Base-by-base conservation (phyloP, 176 grass and related monocot genomes). In the Pontederia crassipes region DNA sequence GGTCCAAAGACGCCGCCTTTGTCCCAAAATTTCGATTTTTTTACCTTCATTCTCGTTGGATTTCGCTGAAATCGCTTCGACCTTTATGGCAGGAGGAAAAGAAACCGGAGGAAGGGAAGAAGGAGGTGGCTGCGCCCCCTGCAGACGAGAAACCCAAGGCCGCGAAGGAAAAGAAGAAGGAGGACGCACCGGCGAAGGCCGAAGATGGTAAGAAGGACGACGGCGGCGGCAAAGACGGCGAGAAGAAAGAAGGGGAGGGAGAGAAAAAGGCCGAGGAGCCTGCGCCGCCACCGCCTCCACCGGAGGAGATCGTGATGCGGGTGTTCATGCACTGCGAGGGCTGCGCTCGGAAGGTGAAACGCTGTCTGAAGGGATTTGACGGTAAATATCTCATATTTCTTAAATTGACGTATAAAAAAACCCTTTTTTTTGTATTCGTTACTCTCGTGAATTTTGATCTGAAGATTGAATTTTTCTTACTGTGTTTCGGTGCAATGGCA, bases 261-360 rank as follows among this genome's bases (percentile, higher is more conserved):
- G 55, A 69, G 32, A 71, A 49, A 13, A 64, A 59, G 68, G 64
- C 68, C 59, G 75, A 28, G 32, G 45, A 62, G 28, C 45, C 65
- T 46, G 32, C 74, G 16, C 80, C 80, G 11, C 87, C 83, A 0
- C 80, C 79, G 0, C 85, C 83, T 9, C 86, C 86, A 57, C 81
- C 81, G 70, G 87, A 98, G 79, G 93, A 92, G 84, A 74, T 98
- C n/a, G 84, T 83, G 69, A 92, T 98, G 88, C 73, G 84, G 14
- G 93, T 98, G 45, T 98, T 83, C 93, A 98, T 92, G 93, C 93
- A 98, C 65, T 98, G 93, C 75, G 84, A 98, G 76, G 93, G 88
- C 8, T 98, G 93, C 56, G 84, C 88, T 13, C 66, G 77, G 60
- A 98, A 98, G 50, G 93, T 98, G 64, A 92, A 86, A 76, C 75